These are phyloP conservation scores for Euphrasia arctica DNA, from an alignment of 305 asterid species.

Conservation along the genomic window DNA sequence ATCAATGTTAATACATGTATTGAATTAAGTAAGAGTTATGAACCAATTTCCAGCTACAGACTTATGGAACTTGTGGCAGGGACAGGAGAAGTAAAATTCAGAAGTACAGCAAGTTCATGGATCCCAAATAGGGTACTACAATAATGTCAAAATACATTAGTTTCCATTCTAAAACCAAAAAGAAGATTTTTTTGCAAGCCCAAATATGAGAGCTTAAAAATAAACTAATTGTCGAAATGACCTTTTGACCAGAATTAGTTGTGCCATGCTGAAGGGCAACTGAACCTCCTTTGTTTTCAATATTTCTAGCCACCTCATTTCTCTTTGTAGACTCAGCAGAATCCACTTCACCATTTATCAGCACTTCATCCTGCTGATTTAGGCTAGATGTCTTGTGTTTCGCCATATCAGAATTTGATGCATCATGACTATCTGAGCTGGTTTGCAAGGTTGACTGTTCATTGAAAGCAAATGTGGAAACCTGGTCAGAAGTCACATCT, in stretches of 20 bases:
- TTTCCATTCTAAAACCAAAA: background rate
- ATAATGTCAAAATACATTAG: background rate
- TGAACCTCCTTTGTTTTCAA: constrained; percentile 53
- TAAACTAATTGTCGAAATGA: constrained; percentile 31
- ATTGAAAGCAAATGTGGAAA: constrained; percentile 67
- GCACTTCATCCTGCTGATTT: constrained; percentile 45
- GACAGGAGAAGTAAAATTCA: background rate
- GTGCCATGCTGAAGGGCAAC: constrained; percentile 47
- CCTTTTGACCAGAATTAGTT: constrained; percentile 65
- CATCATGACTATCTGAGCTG: constrained; percentile 44
- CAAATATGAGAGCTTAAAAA: background rate
- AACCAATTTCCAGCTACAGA: background rate
- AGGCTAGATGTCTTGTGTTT: constrained; percentile 36
- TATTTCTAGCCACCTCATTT: constrained; percentile 37
- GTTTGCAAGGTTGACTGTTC: constrained; percentile 46
- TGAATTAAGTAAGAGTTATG: background rate
- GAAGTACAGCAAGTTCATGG: background rate
- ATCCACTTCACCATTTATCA: constrained; percentile 52
- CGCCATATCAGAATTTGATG: constrained; percentile 31
- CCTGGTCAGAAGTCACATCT: constrained; percentile 59
- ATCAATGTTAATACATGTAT: background rate
- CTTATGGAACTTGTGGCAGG: background rate
- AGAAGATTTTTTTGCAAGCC: too few relatives aligned
- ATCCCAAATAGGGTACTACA: background rate
- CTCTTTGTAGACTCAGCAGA: constrained; percentile 45